These are phyloP conservation scores for Peronospora tabacina DNA, from an alignment of 352 stramenopile genomes.

Conservation along the genomic window DNA sequence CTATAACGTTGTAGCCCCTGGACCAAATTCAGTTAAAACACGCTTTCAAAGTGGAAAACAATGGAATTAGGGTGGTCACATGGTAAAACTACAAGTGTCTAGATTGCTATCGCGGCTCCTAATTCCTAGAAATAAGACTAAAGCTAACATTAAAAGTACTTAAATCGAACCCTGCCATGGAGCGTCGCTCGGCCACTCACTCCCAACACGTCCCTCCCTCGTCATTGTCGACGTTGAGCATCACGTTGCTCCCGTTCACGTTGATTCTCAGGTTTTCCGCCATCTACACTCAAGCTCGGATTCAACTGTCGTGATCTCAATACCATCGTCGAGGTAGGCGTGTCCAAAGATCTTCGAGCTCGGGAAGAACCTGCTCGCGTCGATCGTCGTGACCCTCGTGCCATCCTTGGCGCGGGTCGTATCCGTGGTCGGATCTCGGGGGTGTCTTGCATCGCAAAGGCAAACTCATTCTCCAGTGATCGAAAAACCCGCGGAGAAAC, in stretches of 20 bases:
- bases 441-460: constrained; percentile 48
- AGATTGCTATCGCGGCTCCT: constrained; percentile 18
- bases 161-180: constrained; percentile 4
- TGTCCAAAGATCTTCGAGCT: constrained; percentile 37
- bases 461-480: constrained; percentile 60
- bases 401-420: constrained; percentile 42
- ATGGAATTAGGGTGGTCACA: constrained; percentile 17
- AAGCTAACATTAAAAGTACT: constrained; percentile 32
- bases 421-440: constrained; percentile 37
- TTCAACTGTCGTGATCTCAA: constrained; percentile 52
- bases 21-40: neutral
- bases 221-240: constrained; percentile 30
- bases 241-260: constrained; percentile 36
- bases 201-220: constrained; percentile 6
- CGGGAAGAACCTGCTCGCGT: constrained; percentile 28
- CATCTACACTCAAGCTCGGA: constrained; percentile 28
- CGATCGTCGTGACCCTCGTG: constrained; percentile 32
- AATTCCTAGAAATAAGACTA: constrained; percentile 31
- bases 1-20: neutral
- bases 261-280: constrained; percentile 31
- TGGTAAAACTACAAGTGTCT: constrained; percentile 30
- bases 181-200: constrained; percentile 9
- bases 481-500: constrained; percentile 42
- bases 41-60: constrained; percentile 10
- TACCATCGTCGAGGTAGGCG: constrained; percentile 49